Percentiles rank a stretch among this genome's conserved stretches.
Evolutionary conservation across 805 yeast species (phyloP).

Genomic region (Candida koratica): DNA sequence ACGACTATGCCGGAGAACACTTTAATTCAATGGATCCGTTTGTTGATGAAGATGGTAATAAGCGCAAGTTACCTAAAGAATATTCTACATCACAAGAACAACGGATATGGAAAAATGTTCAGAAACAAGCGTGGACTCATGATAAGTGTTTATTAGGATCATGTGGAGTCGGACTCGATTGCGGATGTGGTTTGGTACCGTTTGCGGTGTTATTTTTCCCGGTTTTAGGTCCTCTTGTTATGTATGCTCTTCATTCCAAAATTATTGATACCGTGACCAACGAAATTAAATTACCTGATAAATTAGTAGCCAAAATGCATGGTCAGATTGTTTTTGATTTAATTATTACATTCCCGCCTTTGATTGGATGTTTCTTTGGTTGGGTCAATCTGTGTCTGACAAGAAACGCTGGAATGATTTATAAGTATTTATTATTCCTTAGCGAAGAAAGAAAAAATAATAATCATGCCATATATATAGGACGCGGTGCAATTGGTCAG

Average conservation of each 20-base stretch:
- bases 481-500: slow-evolving; percentile 15
- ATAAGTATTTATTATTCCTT: slow-evolving; percentile 27
- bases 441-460: slow-evolving; percentile 20
- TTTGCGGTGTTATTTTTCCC: slow-evolving; percentile 64
- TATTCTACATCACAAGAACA: slow-evolving; percentile 51
- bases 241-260: slow-evolving; percentile 76
- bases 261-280: slow-evolving; percentile 59
- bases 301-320: slow-evolving; percentile 63
- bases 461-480: slow-evolving; percentile 19
- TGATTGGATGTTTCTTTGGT: slow-evolving; percentile 70
- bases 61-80: slow-evolving; percentile 57
- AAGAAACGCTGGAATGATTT: slow-evolving; percentile 79
- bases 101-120: slow-evolving; percentile 69
- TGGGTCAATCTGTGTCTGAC: slow-evolving; percentile 88
- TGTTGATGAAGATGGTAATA: slow-evolving; percentile 54
- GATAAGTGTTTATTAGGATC: slow-evolving; percentile 83
- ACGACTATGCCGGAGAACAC: slow-evolving; percentile 64
- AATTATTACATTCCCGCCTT: slow-evolving; percentile 70
- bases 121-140: slow-evolving; percentile 78
- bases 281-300: slow-evolving; percentile 53
- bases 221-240: slow-evolving; percentile 74
- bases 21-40: slow-evolving; percentile 66
- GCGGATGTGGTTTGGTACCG: slow-evolving; percentile 80
- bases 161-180: slow-evolving; percentile 56
- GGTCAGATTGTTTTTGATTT: slow-evolving; percentile 75